Percentiles rank a stretch among this genome's conserved stretches.
These are phyloP conservation scores for Colletotrichum spinosum DNA, from an alignment of 2,329 filamentous ascomycete genomes.

Conservation along the genomic window DNA sequence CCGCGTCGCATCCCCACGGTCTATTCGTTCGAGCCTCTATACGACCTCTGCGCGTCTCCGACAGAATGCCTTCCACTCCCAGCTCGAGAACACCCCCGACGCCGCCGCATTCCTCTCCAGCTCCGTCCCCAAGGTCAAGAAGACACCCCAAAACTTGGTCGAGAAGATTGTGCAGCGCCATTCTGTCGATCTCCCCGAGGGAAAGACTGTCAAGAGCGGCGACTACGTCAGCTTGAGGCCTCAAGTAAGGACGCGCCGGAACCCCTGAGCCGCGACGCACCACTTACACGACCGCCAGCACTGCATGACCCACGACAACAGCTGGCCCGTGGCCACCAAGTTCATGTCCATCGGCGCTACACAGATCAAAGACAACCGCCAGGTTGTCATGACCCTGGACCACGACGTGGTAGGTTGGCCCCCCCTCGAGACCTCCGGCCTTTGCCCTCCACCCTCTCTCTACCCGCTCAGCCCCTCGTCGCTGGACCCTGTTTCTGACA, in stretches of 20 bases:
- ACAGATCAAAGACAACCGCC: slow-evolving; percentile 75
- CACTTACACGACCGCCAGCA: slow-evolving; percentile 39
- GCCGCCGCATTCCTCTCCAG: slow-evolving; percentile 67
- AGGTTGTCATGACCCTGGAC: slow-evolving; percentile 88
- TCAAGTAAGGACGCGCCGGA: slow-evolving; percentile 43
- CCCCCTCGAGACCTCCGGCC: no score
- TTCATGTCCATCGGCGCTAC: slow-evolving; percentile 85
- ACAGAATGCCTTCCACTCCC: slow-evolving; percentile 72
- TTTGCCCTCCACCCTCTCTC: no score
- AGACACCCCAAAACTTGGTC: slow-evolving; percentile 79
- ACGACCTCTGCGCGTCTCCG: slow-evolving; percentile 39
- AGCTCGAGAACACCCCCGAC: slow-evolving; percentile 65
- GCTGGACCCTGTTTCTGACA: neutral
- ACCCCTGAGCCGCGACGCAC: no score
- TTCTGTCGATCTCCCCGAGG: slow-evolving; percentile 78
- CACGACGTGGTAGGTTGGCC: neutral
- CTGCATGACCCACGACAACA: slow-evolving; percentile 91
- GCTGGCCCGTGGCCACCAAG: slow-evolving; percentile 78
- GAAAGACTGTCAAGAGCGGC: slow-evolving; percentile 80
- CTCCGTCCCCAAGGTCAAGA: slow-evolving; percentile 48
- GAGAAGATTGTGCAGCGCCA: slow-evolving; percentile 93
- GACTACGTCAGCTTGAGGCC: slow-evolving; percentile 85
- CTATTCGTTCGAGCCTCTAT: slow-evolving; percentile 24
- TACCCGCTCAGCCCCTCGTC: no score
- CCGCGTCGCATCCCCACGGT: slow-evolving; percentile 20